Evolutionary conservation across 192 early-diverging fungal species (phyloP), one percentile per base, ranked within the genome.

Genomic region (Entomortierella parvispora): DNA sequence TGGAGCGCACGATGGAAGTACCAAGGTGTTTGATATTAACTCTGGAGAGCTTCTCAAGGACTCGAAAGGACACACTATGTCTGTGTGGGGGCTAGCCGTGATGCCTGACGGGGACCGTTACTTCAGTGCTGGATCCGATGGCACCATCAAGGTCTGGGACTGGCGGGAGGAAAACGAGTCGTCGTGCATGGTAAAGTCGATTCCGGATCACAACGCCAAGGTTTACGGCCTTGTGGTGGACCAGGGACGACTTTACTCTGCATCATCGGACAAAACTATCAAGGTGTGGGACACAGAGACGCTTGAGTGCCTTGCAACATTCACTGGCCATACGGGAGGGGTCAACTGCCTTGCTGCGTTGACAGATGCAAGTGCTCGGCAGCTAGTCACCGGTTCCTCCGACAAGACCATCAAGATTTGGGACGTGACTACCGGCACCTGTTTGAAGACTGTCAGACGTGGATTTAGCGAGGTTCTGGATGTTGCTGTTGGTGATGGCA

Each of bases 61-160:
- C 42, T 52, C 74, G 25, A 63, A 69, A 23, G 87, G 80, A 3
- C 87, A 89, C 54, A 72, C 79, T 14, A 72, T 86, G 58, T 83
- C 81, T 32, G 87, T 89, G 10, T 89, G 87, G 87, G 85, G 85
- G 25, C 64, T 89, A 32, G 85, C 87, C 9, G 81, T 84, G 2
- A 71, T 77, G 52, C 66, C 70, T 5, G 55, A 60, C 0, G 71
- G 62, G 1, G 69, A 77, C 14, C 65, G 85, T 12, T 83, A 86
- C 42, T 87, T 84, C 56, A 84, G 82, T 58, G 87, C 87, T 5
- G 77, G 83, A 50, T 84, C 80, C 8, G 87, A 88, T 60, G 85
- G 84, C 2, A 83, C 74, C 14, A 88, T 88, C 42, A 88, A 88
- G 54, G 87, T 88, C n/a, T 83, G 79, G 71, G 74, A 83, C 42